Base-by-base conservation (phyloP, 805 yeast species). In the Candida schatavii region DNA sequence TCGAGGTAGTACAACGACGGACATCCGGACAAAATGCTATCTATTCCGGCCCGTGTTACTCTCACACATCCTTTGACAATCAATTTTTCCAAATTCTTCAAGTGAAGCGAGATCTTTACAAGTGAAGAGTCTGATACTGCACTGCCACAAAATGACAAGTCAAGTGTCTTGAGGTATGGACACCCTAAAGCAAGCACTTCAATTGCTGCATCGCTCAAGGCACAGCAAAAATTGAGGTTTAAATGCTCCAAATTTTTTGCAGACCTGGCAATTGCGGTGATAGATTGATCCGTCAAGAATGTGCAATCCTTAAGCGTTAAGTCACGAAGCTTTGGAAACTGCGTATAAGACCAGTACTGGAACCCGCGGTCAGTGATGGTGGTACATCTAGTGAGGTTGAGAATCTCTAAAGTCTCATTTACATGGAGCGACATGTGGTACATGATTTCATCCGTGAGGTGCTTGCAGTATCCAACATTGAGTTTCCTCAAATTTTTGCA, bases 301-400 rank as follows among this genome's bases (percentile, higher is more conserved):
- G 90, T 83, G 57, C 93, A 85, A 56, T 85, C 93, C 48, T 81
- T 75, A 45, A 85, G 61, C 22, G 78, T 72, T 38, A 85, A 61
- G 40, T 64, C 69, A 45, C 61, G 70, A 50, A 85, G 62, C 15
- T 69, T 69, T 1, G 81, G 76, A 50, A 85, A 83, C 22, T 69
- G 70, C 15, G 70, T 66, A 50, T 72, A 72, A 0, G 81, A 65
- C 89, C 90, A 85, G 50, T 69, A 74, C 18, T 76, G 68, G 55
- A 83, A 85, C 1, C 91, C 93, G 34, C 70, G 69, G 61, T 85
- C 93, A 2, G 90, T 83, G 26, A 85, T 82, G 2, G 88, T 77
- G 19, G 90, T 85, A 57, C 93, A 85, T 46, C 93, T 70, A 1
- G 90, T 80, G 42, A 85, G 62, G 50, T 83, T 80, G 50, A 85